Conservation (phyloP, 1,139 yeast species). For the Geotrichum reessii region DNA sequence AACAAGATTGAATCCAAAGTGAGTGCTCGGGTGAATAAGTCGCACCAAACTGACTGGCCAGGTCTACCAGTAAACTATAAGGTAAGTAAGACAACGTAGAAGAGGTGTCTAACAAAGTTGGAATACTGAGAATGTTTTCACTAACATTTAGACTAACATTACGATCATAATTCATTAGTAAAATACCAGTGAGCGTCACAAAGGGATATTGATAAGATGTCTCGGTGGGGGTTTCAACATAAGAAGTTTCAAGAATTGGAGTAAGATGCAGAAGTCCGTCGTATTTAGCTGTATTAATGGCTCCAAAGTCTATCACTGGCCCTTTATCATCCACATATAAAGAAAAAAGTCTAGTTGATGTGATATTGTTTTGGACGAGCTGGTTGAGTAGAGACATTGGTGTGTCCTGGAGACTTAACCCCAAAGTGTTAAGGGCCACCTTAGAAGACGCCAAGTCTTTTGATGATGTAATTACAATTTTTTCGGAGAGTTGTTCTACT, state of each 20-base stretch:
- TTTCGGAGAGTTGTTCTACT: neutral
- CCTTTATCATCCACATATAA: conserved; percentile 12
- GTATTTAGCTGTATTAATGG: conserved; percentile 23
- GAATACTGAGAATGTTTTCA: conserved; percentile 30
- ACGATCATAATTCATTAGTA: conserved; percentile 41
- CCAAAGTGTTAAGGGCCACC: conserved; percentile 23
- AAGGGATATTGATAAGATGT: conserved; percentile 43
- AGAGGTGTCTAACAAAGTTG: conserved; percentile 61
- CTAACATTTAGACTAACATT: conserved; percentile 6
- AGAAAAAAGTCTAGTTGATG: conserved; percentile 21
- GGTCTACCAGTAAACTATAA: conserved; percentile 49
- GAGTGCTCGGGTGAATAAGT: conserved; percentile 47
- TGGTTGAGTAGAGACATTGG: conserved; percentile 15
- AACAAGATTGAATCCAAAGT: conserved; percentile 66
- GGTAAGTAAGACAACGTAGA: conserved; percentile 54
- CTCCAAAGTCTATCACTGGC: conserved; percentile 23
- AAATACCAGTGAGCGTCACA: conserved; percentile 50
- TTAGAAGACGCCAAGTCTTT: neutral
- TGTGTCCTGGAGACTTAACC: conserved; percentile 20
- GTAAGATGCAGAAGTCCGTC: conserved; percentile 21
- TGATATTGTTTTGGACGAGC: conserved; percentile 4
- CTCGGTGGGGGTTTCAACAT: neutral
- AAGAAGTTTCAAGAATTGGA: conserved; percentile 20
- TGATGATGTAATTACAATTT: neutral
- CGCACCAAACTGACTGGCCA: conserved; percentile 74